These are phyloP conservation scores for Brettanomyces nanus DNA, from an alignment of 805 yeast genomes.

Conservation along the genomic window DNA sequence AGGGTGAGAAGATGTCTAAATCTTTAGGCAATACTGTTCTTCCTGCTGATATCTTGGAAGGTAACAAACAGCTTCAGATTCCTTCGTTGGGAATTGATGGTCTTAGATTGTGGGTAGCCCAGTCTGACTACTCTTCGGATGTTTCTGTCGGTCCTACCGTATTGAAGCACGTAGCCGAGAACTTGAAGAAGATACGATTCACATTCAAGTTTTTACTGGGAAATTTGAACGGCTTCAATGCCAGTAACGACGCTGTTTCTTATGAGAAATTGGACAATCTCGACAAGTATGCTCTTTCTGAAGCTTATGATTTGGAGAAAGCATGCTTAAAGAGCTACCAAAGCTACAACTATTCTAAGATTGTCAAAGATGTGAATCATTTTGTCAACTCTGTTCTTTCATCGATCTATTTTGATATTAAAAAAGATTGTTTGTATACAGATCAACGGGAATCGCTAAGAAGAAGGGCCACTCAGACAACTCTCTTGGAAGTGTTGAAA, in stretches of 20 bases:
- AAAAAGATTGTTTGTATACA: conserved; percentile 81
- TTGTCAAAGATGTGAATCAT: conserved; percentile 56
- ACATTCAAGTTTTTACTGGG: conserved; percentile 80
- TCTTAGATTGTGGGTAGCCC: conserved; percentile 82
- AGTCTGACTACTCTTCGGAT: conserved; percentile 78
- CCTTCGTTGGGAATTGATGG: conserved; percentile 87
- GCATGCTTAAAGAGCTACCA: conserved; percentile 39
- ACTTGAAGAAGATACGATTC: conserved; percentile 71
- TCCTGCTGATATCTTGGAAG: conserved; percentile 62
- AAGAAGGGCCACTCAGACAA: conserved; percentile 58
- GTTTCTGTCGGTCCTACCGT: conserved; percentile 66
- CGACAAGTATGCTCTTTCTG: conserved; percentile 59
- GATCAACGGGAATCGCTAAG: conserved; percentile 39
- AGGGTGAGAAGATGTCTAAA: conserved; percentile 89
- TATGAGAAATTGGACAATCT: conserved; percentile 32
- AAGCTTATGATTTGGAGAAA: conserved; percentile 39
- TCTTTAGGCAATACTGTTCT: conserved; percentile 76
- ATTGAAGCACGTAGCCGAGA: conserved; percentile 68
- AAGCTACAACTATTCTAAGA: conserved; percentile 57
- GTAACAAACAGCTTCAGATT: conserved; percentile 37
- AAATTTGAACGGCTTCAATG: conserved; percentile 40
- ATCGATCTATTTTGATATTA: conserved; percentile 76
- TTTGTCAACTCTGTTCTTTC: conserved; percentile 74
- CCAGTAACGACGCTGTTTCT: conserved; percentile 23
- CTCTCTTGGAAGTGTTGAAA: conserved; percentile 48